These are phyloP conservation scores for Fusarium floridanum DNA, from an alignment of 2,329 filamentous ascomycete species.

Conservation along the genomic window DNA sequence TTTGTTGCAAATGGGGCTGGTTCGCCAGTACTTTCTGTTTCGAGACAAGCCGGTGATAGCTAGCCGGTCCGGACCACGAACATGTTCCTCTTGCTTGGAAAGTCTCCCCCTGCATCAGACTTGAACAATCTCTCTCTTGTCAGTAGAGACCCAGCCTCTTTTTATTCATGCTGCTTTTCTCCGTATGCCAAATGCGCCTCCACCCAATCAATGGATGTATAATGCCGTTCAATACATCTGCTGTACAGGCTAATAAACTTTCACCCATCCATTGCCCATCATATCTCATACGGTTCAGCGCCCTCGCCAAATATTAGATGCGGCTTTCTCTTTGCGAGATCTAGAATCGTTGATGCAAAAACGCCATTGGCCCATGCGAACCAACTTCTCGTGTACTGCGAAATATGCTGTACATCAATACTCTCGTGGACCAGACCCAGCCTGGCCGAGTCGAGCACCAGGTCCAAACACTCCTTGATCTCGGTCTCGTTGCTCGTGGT, in stretches of 20 bases:
- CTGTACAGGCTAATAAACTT: background rate
- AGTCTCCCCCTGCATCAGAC: background rate
- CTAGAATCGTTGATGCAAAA: slow-evolving; percentile 91
- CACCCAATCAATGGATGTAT: background rate
- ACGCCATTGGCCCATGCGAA: slow-evolving; percentile 99
- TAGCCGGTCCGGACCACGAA: background rate
- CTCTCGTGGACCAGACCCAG: slow-evolving; percentile 93
- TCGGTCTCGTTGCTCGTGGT: slow-evolving; percentile 87
- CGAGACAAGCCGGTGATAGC: background rate
- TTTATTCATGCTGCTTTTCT: background rate
- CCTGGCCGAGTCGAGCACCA: slow-evolving; percentile 80
- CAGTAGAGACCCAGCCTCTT: background rate
- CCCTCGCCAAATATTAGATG: slow-evolving; percentile 83
- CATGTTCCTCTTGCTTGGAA: background rate
- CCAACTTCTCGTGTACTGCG: slow-evolving; percentile 89
- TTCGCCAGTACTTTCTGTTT: slow-evolving; percentile 7
- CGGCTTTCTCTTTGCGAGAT: slow-evolving; percentile 89
- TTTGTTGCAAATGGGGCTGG: background rate
- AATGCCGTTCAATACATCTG: background rate
- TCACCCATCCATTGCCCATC: slow-evolving; percentile 17
- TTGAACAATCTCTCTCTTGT: background rate
- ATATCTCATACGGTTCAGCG: slow-evolving; percentile 69
- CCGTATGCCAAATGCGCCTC: background rate
- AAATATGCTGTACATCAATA: slow-evolving; percentile 78
- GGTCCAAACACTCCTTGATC: slow-evolving; percentile 78